Evolutionary conservation across 1,284 basidiomycete species (phyloP), one percentile per base, ranked within the genome.

Genomic region (Schizopora paradoxa): DNA sequence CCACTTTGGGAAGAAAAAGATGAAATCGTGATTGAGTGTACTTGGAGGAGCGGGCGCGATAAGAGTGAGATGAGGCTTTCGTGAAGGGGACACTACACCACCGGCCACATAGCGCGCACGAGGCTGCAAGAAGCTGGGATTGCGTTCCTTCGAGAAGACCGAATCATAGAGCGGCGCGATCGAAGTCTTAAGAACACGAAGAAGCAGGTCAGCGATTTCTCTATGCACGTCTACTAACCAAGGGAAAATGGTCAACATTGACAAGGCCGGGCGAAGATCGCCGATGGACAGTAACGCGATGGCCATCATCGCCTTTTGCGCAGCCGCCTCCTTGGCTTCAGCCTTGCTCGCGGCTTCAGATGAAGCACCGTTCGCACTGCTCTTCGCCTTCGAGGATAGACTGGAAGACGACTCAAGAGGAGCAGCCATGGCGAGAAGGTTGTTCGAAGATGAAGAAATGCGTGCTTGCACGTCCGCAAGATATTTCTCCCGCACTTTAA

Each of bases 1-100:
- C 93, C 93, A 96, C 41, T 79, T 70, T 2, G 90, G 81, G 63
- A 85, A 95, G 73, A 96, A 97, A 72, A 91, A 97, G 6, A 88
- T 77, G 57, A 87, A 93, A 36, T 84, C 80, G 18, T 73, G 74
- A 5, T 68, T 73, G 47, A 68, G 73, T 10, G 89, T 90, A 51
- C 77, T 73, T 0, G 88, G 86, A 14, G 91, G 89, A 5, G 77
- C 75, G 1, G 91, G 90, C 8, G 81, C 82, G 60, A 74, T 74
- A 1, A 86, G 66, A 0, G 87, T 88, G 21, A 90, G 63, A 23
- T 74, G 59, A 8, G 74, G 68, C 58, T 81, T 86, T 19, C 77
- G 75, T 16, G 72, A 61, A 11, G 76, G 71, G 11, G 75, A 66
- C 6, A 69, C 62, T 35, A 73, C 59, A 21, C 83, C 81, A 33